A percentile compares a stretch with the other conserved stretches of the same genome.
Conservation (phyloP, 2,329 filamentous ascomycete genomes). For the Clathrospora elynae region DNA sequence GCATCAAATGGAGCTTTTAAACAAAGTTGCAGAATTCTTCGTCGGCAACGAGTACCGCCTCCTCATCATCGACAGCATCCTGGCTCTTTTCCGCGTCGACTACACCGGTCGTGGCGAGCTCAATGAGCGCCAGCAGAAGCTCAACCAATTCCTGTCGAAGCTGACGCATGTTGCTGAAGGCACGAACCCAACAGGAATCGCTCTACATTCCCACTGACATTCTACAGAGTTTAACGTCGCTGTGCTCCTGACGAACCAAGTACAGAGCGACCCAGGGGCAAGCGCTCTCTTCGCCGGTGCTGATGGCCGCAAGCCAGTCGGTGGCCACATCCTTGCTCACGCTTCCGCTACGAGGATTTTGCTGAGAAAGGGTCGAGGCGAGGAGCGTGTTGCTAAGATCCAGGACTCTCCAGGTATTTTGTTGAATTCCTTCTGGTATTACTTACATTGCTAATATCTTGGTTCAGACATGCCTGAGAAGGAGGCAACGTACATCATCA, state of each 20-base stretch:
- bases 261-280: constrained; percentile 72
- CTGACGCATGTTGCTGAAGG: constrained; percentile 68
- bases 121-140: constrained; percentile 70
- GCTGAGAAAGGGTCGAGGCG: constrained; percentile 70
- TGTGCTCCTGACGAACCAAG: constrained; percentile 66
- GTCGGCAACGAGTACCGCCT: constrained; percentile 67
- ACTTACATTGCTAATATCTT: constrained; percentile 24
- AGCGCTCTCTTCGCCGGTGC: constrained; percentile 70
- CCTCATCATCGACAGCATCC: constrained; percentile 71
- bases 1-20: constrained; percentile 67
- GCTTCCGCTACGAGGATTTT: constrained; percentile 70
- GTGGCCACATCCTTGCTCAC: constrained; percentile 71
- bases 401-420: constrained; percentile 66
- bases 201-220: neutral
- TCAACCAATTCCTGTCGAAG: constrained; percentile 68
- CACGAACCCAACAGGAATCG: constrained; percentile 26
- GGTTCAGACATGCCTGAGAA: constrained; percentile 66
- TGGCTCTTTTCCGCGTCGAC: constrained; percentile 71
- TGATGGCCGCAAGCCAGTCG: constrained; percentile 70
- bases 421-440: neutral
- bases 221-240: constrained; percentile 67
- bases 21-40: constrained; percentile 65
- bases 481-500: constrained; percentile 73
- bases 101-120: constrained; percentile 70
- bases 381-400: constrained; percentile 72